These are phyloP conservation scores for Raffaelea albimanens DNA, from an alignment of 2,329 filamentous ascomycete species.

Conservation along the genomic window DNA sequence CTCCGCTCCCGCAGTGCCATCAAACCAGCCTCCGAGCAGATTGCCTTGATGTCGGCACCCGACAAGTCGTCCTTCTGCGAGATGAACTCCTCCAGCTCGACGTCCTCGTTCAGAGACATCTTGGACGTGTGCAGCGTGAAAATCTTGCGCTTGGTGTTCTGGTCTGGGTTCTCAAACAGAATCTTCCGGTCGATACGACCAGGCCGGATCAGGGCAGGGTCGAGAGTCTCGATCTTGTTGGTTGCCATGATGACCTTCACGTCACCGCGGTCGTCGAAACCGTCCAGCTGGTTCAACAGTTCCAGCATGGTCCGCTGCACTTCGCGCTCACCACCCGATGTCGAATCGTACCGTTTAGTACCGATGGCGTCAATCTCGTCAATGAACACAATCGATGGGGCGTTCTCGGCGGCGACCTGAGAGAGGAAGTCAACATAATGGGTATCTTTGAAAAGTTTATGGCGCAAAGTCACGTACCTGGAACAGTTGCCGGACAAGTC, in stretches of 20 bases:
- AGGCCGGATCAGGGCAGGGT: constrained; percentile 90
- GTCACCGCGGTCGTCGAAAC: constrained; percentile 96
- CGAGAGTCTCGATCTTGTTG: constrained; percentile 98
- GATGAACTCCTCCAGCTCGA: constrained; percentile 98
- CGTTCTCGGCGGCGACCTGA: constrained; percentile 81
- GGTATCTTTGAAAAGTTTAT: not conserved
- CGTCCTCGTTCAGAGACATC: constrained; percentile 93
- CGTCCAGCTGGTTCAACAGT: constrained; percentile 93
- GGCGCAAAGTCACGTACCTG: constrained; percentile 48
- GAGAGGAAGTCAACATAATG: constrained; percentile 5
- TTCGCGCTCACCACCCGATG: constrained; percentile 91
- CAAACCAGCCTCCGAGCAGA: constrained; percentile 93
- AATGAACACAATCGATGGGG: constrained; percentile 96
- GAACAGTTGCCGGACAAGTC: constrained; percentile 92
- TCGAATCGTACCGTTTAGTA: constrained; percentile 97
- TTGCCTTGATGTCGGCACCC: constrained; percentile 97
- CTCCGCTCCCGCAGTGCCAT: constrained; percentile 88
- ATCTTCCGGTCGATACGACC: constrained; percentile 99
- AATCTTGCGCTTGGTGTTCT: constrained; percentile 96
- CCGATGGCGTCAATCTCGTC: constrained; percentile 99
- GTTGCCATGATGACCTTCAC: constrained; percentile 99
- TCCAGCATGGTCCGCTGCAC: constrained; percentile 98
- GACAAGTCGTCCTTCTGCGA: constrained; percentile 96
- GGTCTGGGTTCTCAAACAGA: constrained; percentile 56
- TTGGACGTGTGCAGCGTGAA: constrained; percentile 97